Evolutionary conservation across 495 filamentous ascomycete genomes (phyloP), one percentile per base, ranked within the genome.

Genomic region (Lophium mytilinum): DNA sequence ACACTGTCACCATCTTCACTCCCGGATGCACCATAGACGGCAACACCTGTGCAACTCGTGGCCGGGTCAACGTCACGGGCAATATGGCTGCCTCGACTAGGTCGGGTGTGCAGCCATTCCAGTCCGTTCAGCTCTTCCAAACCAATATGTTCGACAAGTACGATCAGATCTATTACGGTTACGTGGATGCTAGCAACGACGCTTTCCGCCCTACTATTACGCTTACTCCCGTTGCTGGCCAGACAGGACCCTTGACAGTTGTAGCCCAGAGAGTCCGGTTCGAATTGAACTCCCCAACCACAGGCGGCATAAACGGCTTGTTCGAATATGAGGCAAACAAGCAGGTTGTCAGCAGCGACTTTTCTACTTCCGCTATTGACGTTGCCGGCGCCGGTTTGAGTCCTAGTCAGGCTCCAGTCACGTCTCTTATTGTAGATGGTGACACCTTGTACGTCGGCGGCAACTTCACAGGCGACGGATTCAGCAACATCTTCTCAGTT

Each of bases 91-190:
- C 73, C 34, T 76, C 58, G 14, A 76, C 78, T 35, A 63, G 63
- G 39, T 50, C 66, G 9, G 58, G 69, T 8, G 57, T 40, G 21
- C 34, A 73, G 53, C 71, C 79, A 30, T 56, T 75, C 10, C 24
- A 30, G 24, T 67, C 76, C 14, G 72, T 78, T 0, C 68, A 72
- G 12, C 68, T 94, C 11, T 92, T 77, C 67, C 94, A 99, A 73
- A 95, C 90, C 15, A 97, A 97, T 70, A 73, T 89, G 61, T 89
- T 84, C 66, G 89, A 96, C 73, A 99, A 97, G 71, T 95, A 93
- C 61, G 94, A 97, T 65, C 82, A 84, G 53, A 82, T 97, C 56
- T 95, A 90, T 68, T 83, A 81, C 55, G 94, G 90, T 8, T 80
- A 79, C 57, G 82, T 99, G 53, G 90, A 97, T 65, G 83, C 82